Evolutionary conservation across 2,329 filamentous ascomycete species (phyloP), one percentile per base, ranked within the genome.

Genomic region (Clonostachys chloroleuca): DNA sequence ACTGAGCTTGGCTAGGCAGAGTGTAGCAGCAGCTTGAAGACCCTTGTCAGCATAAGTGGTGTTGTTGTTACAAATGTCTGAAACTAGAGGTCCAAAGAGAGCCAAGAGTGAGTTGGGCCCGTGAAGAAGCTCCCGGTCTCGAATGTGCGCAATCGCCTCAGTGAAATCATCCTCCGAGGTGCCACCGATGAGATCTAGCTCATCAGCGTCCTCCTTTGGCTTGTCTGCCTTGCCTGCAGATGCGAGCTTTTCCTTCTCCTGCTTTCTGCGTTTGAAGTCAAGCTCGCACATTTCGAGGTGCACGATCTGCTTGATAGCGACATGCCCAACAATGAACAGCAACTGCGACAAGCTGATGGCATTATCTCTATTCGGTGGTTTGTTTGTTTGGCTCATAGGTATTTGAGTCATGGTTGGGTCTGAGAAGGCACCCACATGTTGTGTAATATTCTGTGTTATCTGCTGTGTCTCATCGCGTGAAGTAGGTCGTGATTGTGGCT

Each of bases 261-360:
- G 86, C 74, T 99, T 99, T 54, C 92, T 82, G 46, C 92, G 87
- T 74, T 99, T 99, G 68, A 99, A 99, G 66, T 99, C 94, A 44
- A 94, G 83, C 62, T 99, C 94, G 63, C 92, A 96, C n/a, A 97
- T 77, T 59, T 99, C 94, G 12, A 99, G 80, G 63, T 99, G 94
- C 1, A 99, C 95, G 56, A 99, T 99, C 63, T 99, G 95, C 70
- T 99, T 99, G 62, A 99, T 94, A 13, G 94, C 94, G 43, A 97
- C 88, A 60, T 99, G 94, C 0, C 94, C 94, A 33, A 97, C 92
- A 35, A 96, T 87, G 62, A 97, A 97, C 0, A 99, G 76, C 3
- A 99, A 78, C 59, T 97, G 94, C 0, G 94, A 96, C 3, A 99
- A 75, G 1, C 82, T 84, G 42, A 91, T 78, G 2, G 89, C 84